These are phyloP conservation scores for Wickerhamiella sorbophila DNA, from an alignment of 805 yeast genomes.

Conservation along the genomic window DNA sequence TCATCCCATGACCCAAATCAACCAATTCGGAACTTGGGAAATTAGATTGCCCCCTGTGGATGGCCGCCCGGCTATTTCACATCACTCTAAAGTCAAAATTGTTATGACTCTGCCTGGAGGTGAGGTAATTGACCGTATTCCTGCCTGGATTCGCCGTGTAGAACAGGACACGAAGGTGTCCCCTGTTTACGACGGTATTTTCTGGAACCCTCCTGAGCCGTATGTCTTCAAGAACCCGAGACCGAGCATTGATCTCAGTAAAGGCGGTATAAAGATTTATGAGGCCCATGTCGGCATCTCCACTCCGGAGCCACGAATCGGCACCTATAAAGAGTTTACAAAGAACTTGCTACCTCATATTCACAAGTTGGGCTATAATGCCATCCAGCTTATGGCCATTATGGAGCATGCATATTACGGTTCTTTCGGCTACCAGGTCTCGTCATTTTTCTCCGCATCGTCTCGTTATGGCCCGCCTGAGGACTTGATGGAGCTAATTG, in stretches of 20 bases:
- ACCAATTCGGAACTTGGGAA: conserved; percentile 59
- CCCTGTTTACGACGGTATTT: conserved; percentile 64
- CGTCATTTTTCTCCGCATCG: conserved; percentile 78
- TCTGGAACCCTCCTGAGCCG: conserved; percentile 67
- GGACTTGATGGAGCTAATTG: conserved; percentile 78
- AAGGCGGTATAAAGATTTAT: conserved; percentile 45
- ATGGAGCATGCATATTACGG: conserved; percentile 99
- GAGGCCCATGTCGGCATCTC: conserved; percentile 94
- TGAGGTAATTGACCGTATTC: conserved; percentile 60
- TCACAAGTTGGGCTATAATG: conserved; percentile 73
- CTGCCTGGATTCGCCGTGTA: conserved; percentile 81
- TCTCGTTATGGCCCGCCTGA: conserved; percentile 94
- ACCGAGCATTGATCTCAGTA: conserved; percentile 37
- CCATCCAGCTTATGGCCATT: conserved; percentile 91
- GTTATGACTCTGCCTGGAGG: conserved; percentile 53
- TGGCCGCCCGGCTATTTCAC: conserved; percentile 56
- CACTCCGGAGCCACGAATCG: conserved; percentile 74
- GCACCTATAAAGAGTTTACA: conserved; percentile 77
- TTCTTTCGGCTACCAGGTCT: conserved; percentile 93
- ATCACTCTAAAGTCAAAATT: conserved; percentile 59
- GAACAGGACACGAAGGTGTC: conserved; percentile 40
- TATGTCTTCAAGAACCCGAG: conserved; percentile 51
- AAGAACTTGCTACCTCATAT: conserved; percentile 69
- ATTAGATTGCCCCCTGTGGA: conserved; percentile 41
- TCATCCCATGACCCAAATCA: conserved; percentile 39